Conservation (phyloP, 1,284 basidiomycete genomes). For the Dichomitus squalens region DNA sequence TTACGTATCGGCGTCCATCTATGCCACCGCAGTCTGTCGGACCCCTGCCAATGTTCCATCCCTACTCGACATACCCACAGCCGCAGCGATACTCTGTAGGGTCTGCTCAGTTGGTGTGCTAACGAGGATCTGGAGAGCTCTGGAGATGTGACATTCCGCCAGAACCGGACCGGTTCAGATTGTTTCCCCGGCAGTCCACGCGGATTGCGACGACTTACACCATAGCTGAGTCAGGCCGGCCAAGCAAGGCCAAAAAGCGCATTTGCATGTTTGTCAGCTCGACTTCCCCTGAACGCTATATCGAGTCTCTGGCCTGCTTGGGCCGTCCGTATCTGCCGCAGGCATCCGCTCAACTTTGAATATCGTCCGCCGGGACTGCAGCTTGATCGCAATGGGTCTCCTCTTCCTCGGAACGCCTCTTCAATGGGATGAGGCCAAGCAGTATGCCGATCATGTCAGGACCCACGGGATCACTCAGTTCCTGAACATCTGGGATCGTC, state of each 20-base stretch:
- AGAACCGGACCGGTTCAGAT: constrained; percentile 22
- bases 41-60: background rate
- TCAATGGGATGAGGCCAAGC: constrained; percentile 88
- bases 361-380: background rate
- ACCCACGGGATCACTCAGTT: constrained; percentile 96
- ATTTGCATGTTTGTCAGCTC: constrained; percentile 21
- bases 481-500: constrained; percentile 87
- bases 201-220: constrained; percentile 22
- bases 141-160: background rate
- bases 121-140: background rate
- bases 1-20: background rate
- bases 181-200: constrained; percentile 4
- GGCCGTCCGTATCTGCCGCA: constrained; percentile 4
- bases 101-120: background rate
- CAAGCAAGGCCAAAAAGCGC: background rate
- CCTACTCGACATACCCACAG: background rate
- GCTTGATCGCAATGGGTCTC: constrained; percentile 75
- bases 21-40: background rate
- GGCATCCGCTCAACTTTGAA: background rate
- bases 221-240: constrained; percentile 29
- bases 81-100: background rate
- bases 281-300: constrained; percentile 15
- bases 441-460: constrained; percentile 89
- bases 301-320: constrained; percentile 5
- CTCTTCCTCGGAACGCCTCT: constrained; percentile 94